Evolutionary conservation across 768 basidiomycete genomes (phyloP), one percentile per base, ranked within the genome.

Genomic region (Leucogyrophana mollusca): DNA sequence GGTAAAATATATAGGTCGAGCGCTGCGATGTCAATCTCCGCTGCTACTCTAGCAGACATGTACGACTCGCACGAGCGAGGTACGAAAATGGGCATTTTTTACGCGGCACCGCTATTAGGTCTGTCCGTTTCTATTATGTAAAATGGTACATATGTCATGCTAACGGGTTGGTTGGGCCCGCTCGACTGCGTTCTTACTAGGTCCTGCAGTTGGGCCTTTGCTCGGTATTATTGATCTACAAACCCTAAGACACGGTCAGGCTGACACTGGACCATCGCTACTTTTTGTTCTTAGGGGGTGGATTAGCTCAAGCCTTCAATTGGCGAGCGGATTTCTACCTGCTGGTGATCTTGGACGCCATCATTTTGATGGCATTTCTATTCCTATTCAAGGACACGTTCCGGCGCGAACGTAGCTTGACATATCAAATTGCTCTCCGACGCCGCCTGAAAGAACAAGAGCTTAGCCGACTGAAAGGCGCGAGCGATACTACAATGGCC

Each of bases 271-370:
- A n/a, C n/a, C 27, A 30, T 30, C 27, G 27, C 27, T 13, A 6
- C 13, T 30, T 30, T 30, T 7, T 7, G 7, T 74, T 90, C 16
- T 54, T 90, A 36, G 89, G 89, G 2, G 88, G 89, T 0, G 73
- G 66, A 4, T 65, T 90, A 3, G 83, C 87, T 0, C 72, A 82
- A 43, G 76, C 70, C 0, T 83, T 84, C 62, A 75, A 72, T 42
- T 95, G 94, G 93, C 77, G 88, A 30, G 80, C 84, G 7, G 79
- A 82, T 1, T 91, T 94, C 61, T 94, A 88, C 78, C 90, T 94
- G 61, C 75, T 93, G 18, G 70, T 78, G 1, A 82, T 83, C 24
- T 73, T 85, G 45, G 78, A 78, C 8, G 81, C 80, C 1, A 22
- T 73, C 25, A 77, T 76, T 41, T 69, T 80, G 41, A 35, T 80